Percentiles rank a stretch among this genome's conserved stretches.
These are phyloP conservation scores for Apiospora phragmitis DNA, from an alignment of 2,329 filamentous ascomycete species.

Conservation along the genomic window DNA sequence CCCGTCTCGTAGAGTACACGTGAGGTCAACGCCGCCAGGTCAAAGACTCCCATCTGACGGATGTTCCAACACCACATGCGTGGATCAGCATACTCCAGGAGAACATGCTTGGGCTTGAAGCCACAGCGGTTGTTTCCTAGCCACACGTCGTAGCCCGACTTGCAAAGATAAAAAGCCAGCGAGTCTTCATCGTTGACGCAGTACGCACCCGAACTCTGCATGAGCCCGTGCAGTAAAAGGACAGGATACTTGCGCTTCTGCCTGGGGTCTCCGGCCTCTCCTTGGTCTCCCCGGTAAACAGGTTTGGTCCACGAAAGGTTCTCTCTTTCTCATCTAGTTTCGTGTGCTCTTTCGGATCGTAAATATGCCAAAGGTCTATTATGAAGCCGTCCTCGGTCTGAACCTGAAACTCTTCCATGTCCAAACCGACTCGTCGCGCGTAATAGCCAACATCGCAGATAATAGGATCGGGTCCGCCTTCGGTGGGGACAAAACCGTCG, in stretches of 20 bases:
- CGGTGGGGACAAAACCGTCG: slow-evolving; percentile 69
- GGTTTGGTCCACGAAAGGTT: slow-evolving; percentile 56
- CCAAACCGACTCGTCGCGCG: slow-evolving; percentile 81
- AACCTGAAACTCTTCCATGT: slow-evolving; percentile 79
- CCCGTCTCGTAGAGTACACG: slow-evolving; percentile 80
- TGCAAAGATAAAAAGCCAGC: slow-evolving; percentile 88
- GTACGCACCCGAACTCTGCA: slow-evolving; percentile 87
- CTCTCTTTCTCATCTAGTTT: slow-evolving; percentile 50
- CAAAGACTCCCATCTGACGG: slow-evolving; percentile 87
- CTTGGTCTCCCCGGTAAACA: slow-evolving; percentile 53
- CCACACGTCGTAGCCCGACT: slow-evolving; percentile 93
- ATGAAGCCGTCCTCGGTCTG: slow-evolving; percentile 95
- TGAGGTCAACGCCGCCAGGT: slow-evolving; percentile 78
- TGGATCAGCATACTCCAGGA: slow-evolving; percentile 73
- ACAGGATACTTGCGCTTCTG: slow-evolving; percentile 73
- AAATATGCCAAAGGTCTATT: slow-evolving; percentile 86
- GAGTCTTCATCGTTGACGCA: slow-evolving; percentile 89
- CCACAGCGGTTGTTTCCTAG: slow-evolving; percentile 92
- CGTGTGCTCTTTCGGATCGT: slow-evolving; percentile 74
- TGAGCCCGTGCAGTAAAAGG: slow-evolving; percentile 81
- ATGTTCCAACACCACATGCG: slow-evolving; percentile 98
- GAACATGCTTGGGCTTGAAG: slow-evolving; percentile 73
- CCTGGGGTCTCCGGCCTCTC: slow-evolving; percentile 37
- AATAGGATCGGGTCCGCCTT: slow-evolving; percentile 78
- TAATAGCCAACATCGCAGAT: slow-evolving; percentile 83